phyloP scores from a whole-genome alignment of 352 stramenopile genomes.

The Pseudoperonospora humuli region DNA sequence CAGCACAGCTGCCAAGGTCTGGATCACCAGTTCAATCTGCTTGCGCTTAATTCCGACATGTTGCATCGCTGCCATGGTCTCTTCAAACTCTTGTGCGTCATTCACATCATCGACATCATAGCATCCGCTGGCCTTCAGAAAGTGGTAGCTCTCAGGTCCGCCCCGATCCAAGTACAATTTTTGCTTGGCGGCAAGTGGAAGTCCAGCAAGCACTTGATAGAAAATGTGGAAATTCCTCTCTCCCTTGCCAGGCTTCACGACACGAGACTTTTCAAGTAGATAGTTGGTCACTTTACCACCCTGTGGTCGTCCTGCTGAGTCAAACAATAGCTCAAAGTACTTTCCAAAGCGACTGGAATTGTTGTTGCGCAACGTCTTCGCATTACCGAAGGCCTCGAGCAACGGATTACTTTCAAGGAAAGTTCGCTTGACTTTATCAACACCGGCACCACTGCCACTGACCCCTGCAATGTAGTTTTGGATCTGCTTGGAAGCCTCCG shows the following conservation, averaged over 20 bases:
- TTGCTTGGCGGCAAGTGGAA: conserved; percentile 45
- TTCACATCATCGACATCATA: conserved; percentile 88
- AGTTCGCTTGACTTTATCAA: conserved; percentile 84
- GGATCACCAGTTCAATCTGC: conserved; percentile 83
- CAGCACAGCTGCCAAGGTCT: conserved; percentile 70
- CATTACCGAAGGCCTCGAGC: conserved; percentile 95
- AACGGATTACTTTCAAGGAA: conserved; percentile 94
- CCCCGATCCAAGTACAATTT: conserved; percentile 68
- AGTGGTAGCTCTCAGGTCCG: conserved; percentile 73
- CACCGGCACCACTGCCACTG: conserved; percentile 60
- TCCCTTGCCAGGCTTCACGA: conserved; percentile 77
- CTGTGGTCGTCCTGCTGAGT: conserved; percentile 69
- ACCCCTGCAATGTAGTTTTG: conserved; percentile 87
- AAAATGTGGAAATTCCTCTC: conserved; percentile 95
- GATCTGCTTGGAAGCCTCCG: conserved; percentile 85
- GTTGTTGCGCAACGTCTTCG: conserved; percentile 92
- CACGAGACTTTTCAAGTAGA: conserved; percentile 87
- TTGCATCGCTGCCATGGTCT: conserved; percentile 82
- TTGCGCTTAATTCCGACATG: conserved; percentile 85
- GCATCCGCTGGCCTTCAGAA: conserved; percentile 85
- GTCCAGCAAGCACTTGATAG: conserved; percentile 85
- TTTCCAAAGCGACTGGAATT: conserved; percentile 95
- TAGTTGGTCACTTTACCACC: conserved; percentile 90
- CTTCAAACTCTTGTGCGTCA: conserved; percentile 86
- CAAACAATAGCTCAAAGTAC: conserved; percentile 93